These are phyloP conservation scores for Albophoma yamanashiensis DNA, from an alignment of 2,329 filamentous ascomycete species.

Conservation along the genomic window DNA sequence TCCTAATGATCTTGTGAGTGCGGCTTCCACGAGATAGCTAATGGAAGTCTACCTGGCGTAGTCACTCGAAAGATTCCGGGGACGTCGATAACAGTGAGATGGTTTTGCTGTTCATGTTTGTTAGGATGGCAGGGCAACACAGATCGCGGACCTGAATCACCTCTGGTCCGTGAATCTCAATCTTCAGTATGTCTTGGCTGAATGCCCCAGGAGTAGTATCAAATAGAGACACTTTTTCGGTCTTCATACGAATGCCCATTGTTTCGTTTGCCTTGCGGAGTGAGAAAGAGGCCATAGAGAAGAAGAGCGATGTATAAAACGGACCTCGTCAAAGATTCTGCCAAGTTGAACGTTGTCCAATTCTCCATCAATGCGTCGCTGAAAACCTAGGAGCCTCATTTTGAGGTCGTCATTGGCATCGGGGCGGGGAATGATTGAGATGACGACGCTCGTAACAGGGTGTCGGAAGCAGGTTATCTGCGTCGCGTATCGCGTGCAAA, in stretches of 20 bases:
- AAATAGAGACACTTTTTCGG: conserved; percentile 3
- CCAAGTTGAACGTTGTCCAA: conserved; percentile 20
- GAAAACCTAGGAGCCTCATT: conserved; percentile 14
- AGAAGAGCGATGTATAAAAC: neutral
- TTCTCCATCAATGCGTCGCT: conserved; percentile 8
- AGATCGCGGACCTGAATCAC: conserved; percentile 4
- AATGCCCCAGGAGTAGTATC: conserved; percentile 22
- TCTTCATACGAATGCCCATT: conserved; percentile 30
- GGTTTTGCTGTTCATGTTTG: conserved; percentile 13
- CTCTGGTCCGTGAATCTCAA: conserved; percentile 31
- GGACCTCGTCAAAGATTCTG: conserved; percentile 27
- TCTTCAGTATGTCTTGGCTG: conserved; percentile 30
- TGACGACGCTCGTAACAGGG: conserved; percentile 23
- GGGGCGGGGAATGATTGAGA: conserved; percentile 26
- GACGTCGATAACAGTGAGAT: conserved; percentile 43
- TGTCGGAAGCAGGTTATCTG: conserved; percentile 11
- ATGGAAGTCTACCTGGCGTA: conserved; percentile 8
- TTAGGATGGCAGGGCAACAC: neutral
- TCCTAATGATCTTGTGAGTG: conserved; percentile 13
- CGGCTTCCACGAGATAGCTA: neutral
- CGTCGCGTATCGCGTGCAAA: conserved; percentile 39
- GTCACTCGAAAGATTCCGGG: conserved; percentile 38
- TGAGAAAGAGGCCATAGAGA: neutral
- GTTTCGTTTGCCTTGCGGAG: conserved; percentile 23
- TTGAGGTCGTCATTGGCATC: conserved; percentile 6